Percentiles rank a stretch among this genome's conserved stretches.
phyloP scores from a whole-genome alignment of 23 red algal genomes.

The Chondrus crispus region DNA sequence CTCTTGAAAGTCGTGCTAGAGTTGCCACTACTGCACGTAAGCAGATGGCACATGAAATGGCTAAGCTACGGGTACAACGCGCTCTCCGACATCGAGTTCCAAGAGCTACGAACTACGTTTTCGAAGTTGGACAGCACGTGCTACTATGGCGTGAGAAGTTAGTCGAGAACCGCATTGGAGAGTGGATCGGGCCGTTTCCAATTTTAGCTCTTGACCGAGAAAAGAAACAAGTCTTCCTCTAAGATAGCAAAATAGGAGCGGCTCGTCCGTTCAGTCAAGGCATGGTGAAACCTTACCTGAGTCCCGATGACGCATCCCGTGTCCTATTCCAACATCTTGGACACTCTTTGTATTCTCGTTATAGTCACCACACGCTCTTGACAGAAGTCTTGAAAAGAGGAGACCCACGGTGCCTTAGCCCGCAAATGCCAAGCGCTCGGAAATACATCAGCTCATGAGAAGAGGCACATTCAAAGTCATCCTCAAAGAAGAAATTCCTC shows the following conservation, averaged over 20 bases:
- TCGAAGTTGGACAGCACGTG: background rate
- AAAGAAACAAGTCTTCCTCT: no score
- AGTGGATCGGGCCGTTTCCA: conserved; percentile 32
- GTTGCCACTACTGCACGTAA: background rate
- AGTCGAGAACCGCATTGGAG: conserved; percentile 4
- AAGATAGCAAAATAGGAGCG: no score
- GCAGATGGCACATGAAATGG: background rate
- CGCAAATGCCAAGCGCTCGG: background rate
- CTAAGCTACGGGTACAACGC: background rate
- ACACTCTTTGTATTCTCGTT: no score
- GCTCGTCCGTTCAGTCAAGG: background rate
- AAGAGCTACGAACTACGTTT: background rate
- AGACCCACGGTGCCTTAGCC: background rate
- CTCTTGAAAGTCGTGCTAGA: background rate
- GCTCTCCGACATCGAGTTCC: background rate
- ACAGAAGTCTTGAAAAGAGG: no score
- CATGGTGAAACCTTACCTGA: background rate
- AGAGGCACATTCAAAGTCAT: background rate
- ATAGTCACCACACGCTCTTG: no score
- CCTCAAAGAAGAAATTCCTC: background rate
- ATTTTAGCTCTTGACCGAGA: background rate
- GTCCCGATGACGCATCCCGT: background rate
- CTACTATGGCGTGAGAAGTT: background rate
- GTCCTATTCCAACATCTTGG: no score
- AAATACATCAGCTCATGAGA: background rate